Percentiles rank a stretch among this genome's conserved stretches.
Evolutionary conservation across 2,329 filamentous ascomycete species (phyloP).

Genomic region (Peltaster fructicola): DNA sequence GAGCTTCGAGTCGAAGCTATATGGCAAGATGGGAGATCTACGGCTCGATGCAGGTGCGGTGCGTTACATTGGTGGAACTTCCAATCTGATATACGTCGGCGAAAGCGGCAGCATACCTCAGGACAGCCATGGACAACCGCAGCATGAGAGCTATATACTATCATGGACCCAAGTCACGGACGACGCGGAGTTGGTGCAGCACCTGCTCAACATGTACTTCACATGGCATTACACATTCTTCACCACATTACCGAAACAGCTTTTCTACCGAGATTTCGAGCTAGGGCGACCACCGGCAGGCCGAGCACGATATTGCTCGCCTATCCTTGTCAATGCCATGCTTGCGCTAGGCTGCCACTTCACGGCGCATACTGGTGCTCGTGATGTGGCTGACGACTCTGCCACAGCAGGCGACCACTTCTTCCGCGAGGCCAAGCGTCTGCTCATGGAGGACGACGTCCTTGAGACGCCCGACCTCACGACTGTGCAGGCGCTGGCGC

Average conservation of each 20-base stretch:
- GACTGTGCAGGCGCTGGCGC: constrained; percentile 78
- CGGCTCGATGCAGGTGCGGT: constrained; percentile 73
- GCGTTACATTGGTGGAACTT: constrained; percentile 85
- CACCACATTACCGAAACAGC: constrained; percentile 65
- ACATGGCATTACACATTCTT: constrained; percentile 97
- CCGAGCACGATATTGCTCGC: constrained; percentile 54
- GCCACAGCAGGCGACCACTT: constrained; percentile 89
- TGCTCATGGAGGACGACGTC: constrained; percentile 82
- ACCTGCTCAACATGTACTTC: constrained; percentile 95
- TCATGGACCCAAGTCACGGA: constrained; percentile 80
- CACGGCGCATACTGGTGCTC: constrained; percentile 56
- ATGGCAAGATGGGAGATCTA: constrained; percentile 84
- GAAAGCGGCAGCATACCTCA: constrained; percentile 22
- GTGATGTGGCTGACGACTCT: constrained; percentile 52
- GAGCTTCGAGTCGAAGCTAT: constrained; percentile 59
- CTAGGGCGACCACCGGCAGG: constrained; percentile 43
- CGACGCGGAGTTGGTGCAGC: constrained; percentile 60
- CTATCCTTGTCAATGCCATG: constrained; percentile 84
- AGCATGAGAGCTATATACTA: constrained; percentile 50
- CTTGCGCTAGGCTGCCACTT: constrained; percentile 87
- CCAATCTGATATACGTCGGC: constrained; percentile 71
- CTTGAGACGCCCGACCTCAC: constrained; percentile 77
- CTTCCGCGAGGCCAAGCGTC: constrained; percentile 77
- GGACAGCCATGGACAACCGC: constrained; percentile 27
- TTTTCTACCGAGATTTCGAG: constrained; percentile 76